Evolutionary conservation across 306 rosid genomes (phyloP).

Genomic region (Betula pendula): DNA sequence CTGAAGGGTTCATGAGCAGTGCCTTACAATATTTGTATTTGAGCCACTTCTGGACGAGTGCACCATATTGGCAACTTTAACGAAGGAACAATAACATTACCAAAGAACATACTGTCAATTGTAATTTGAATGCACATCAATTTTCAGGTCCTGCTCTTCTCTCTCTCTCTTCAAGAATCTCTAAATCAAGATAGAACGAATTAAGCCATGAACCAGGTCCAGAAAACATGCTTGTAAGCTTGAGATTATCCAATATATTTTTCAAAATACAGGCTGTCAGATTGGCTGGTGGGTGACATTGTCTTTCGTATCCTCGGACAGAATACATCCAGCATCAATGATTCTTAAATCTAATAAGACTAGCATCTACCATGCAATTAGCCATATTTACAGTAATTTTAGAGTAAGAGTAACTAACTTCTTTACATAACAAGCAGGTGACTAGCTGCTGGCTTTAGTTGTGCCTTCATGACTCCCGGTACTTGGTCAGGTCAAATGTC

Average conservation of each 20-base stretch:
- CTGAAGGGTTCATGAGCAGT: not conserved
- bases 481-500: constrained; percentile 84
- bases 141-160: too few relatives aligned
- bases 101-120: not conserved
- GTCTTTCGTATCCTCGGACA: not conserved
- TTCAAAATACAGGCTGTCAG: not conserved
- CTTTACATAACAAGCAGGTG: constrained; percentile 34
- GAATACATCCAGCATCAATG: not conserved
- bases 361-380: constrained; percentile 7
- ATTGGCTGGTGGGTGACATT: not conserved
- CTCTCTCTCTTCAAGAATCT: not conserved
- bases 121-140: not conserved
- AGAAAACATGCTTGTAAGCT: not conserved
- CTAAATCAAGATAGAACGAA: not conserved
- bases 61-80: too few relatives aligned
- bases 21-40: not conserved
- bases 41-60: not conserved
- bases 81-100: not conserved
- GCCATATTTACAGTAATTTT: constrained; percentile 46
- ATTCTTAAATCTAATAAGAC: constrained; percentile 9
- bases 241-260: not conserved
- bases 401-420: constrained; percentile 12
- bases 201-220: not conserved
- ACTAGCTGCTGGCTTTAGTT: constrained; percentile 16
- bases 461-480: constrained; percentile 61